These are phyloP conservation scores for Candida vaughaniae DNA, from an alignment of 805 yeast genomes.

Conservation along the genomic window DNA sequence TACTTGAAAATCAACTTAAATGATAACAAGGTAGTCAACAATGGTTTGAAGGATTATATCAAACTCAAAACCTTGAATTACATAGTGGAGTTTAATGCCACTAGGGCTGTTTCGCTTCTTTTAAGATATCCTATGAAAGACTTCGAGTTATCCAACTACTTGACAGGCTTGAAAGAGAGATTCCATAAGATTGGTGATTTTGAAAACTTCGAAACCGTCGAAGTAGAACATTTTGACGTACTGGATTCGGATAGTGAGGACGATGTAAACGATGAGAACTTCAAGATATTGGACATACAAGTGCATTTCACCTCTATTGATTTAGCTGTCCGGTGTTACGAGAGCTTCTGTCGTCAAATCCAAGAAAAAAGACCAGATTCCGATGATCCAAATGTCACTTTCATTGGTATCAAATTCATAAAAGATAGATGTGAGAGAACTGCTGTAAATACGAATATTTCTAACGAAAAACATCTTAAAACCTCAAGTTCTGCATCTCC, in stretches of 20 bases:
- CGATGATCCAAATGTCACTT: slow-evolving; percentile 3
- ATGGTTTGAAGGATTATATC: slow-evolving; percentile 29
- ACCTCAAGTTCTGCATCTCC: slow-evolving; percentile 4
- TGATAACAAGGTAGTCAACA: slow-evolving; percentile 17
- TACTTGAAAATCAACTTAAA: slow-evolving; percentile 29
- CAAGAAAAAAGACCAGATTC: slow-evolving; percentile 19
- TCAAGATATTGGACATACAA: slow-evolving; percentile 3
- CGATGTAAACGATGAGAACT: slow-evolving; percentile 1
- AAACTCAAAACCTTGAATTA: slow-evolving; percentile 42
- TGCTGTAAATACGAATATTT: slow-evolving; percentile 1
- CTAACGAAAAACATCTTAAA: neutral
- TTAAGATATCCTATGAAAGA: slow-evolving; percentile 2
- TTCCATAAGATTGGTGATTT: slow-evolving; percentile 37
- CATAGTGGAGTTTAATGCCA: slow-evolving; percentile 38
- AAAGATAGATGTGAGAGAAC: slow-evolving; percentile 41
- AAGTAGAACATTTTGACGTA: slow-evolving; percentile 2
- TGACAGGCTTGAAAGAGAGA: slow-evolving; percentile 6
- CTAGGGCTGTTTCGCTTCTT: slow-evolving; percentile 25
- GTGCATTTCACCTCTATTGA: slow-evolving; percentile 46
- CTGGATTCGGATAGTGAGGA: neutral
- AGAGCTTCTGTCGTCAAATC: slow-evolving; percentile 25
- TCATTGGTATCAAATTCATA: slow-evolving; percentile 20
- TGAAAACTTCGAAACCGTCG: slow-evolving; percentile 28
- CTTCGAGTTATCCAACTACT: slow-evolving; percentile 2
- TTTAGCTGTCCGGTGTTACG: slow-evolving; percentile 45